Evolutionary conservation across 2,329 filamentous ascomycete genomes (phyloP), one percentile per base, ranked within the genome.

Genomic region (Trichophyton equinum): DNA sequence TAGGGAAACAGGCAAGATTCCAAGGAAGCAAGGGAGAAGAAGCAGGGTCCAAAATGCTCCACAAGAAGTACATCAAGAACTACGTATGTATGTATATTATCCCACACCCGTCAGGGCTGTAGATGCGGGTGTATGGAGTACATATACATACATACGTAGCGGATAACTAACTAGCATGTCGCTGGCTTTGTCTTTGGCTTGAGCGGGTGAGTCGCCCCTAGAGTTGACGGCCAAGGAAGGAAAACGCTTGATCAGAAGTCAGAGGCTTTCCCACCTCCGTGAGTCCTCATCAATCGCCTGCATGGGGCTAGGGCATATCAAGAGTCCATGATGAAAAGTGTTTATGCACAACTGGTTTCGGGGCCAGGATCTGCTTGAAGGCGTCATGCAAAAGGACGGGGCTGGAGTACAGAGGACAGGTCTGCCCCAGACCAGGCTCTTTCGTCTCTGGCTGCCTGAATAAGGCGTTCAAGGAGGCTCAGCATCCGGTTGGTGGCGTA

Each of bases 291-390:
- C 11, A 18, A 27, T 30, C 47, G 9, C 49, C 51, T 36, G 51
- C 51, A 55, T 55, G 51, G 33, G 51, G 51, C 51, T 55, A 55
- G 51, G 51, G 30, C 51, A 36, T 25, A 30, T 36, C 51, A 33
- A 36, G 15, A 18, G 15, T 55, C 49, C 2, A n/a, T 33, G 51
- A 55, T 55, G 27, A 30, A 30, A 55, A 27, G 30, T 13, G 33
- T 36, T 44, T n/a, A 53, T 53, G 47, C 47, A 53, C 25, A 53
- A 22, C 47, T 53, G 47, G 27, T 55, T 55, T 55, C 27, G 51
- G 51, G 30, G n/a, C 51, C n/a, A 55, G 51, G 51, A 36, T 55
- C 51, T 55, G 51, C 51, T 55, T 55, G 25, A 25, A 36, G 51
- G 51, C 51, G 51, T 55, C 51, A 33, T 55, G 51, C 51, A 36